Evolutionary conservation across 2,329 filamentous ascomycete species (phyloP).

Genomic region (Colletotrichum aenigma): DNA sequence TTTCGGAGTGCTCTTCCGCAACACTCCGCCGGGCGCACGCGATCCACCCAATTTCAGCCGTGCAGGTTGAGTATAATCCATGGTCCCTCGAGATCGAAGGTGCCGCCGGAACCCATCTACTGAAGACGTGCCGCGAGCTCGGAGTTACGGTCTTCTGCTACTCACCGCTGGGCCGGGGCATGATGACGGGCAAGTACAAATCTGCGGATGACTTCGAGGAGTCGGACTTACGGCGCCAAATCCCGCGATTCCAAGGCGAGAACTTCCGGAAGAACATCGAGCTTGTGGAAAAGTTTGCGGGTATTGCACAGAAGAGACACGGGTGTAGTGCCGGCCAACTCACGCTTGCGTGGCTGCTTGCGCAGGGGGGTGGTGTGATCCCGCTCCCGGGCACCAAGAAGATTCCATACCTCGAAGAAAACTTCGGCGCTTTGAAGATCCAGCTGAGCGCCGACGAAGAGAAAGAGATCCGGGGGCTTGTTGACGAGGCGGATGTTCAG

Average conservation of each 20-base stretch:
- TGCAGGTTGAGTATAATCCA: slow-evolving; percentile 60
- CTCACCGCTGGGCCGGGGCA: slow-evolving; percentile 62
- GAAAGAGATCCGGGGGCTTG: slow-evolving; percentile 32
- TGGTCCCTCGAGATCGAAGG: slow-evolving; percentile 65
- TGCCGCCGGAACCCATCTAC: slow-evolving; percentile 45
- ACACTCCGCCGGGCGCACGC: slow-evolving; percentile 56
- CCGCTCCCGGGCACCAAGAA: slow-evolving; percentile 60
- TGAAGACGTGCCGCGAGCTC: slow-evolving; percentile 62
- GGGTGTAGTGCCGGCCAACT: slow-evolving; percentile 60
- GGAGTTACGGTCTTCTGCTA: slow-evolving; percentile 62
- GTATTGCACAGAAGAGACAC: slow-evolving; percentile 54
- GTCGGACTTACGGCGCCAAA: slow-evolving; percentile 47
- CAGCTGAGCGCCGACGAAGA: slow-evolving; percentile 37
- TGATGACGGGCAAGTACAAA: slow-evolving; percentile 56
- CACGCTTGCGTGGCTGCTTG: slow-evolving; percentile 66
- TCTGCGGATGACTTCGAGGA: slow-evolving; percentile 50
- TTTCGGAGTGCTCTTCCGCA: slow-evolving; percentile 54
- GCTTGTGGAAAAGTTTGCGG: slow-evolving; percentile 53
- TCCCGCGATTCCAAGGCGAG: slow-evolving; percentile 55
- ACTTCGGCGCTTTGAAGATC: slow-evolving; percentile 38
- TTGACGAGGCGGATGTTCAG: slow-evolving; percentile 28
- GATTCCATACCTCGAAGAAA: slow-evolving; percentile 51
- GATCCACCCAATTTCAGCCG: slow-evolving; percentile 53
- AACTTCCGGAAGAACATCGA: slow-evolving; percentile 61
- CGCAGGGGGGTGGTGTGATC: slow-evolving; percentile 63